Evolutionary conservation across 2,329 filamentous ascomycete species (phyloP).

Genomic region (Plenodomus biglobosus): DNA sequence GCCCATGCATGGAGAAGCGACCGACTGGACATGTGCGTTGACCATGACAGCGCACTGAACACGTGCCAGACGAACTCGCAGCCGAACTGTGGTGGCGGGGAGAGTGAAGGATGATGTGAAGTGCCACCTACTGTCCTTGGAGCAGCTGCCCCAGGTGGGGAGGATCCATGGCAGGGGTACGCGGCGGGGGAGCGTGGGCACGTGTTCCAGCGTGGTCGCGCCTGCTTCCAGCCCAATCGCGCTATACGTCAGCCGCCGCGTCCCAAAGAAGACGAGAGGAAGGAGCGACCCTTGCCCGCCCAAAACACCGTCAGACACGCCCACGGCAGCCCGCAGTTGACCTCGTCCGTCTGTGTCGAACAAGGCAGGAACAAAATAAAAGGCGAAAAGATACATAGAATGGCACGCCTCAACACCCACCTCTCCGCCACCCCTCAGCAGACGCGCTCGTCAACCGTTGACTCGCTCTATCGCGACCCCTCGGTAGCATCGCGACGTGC

Average conservation of each 20-base stretch:
- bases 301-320: neutral
- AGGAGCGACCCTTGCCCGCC: neutral
- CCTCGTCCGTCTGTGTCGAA: too few species aligned
- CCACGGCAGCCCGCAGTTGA: conserved; percentile 2
- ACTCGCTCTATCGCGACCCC: conserved; percentile 44
- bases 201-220: conserved; percentile 25
- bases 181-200: conserved; percentile 23
- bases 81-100: conserved; percentile 6
- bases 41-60: too few species aligned
- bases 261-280: neutral
- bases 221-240: conserved; percentile 18
- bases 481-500: conserved; percentile 24
- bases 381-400: too few species aligned
- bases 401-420: conserved; percentile 44
- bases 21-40: conserved; percentile 9
- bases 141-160: too few species aligned
- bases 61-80: neutral
- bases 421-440: conserved; percentile 32
- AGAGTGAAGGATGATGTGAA: conserved; percentile 7
- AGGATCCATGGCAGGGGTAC: conserved; percentile 18
- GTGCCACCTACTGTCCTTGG: too few species aligned
- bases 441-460: conserved; percentile 34
- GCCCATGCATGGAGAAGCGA: conserved; percentile 26
- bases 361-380: too few species aligned
- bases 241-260: conserved; percentile 15